These are phyloP conservation scores for Nakazawaea populi DNA, from an alignment of 805 yeast genomes.

Conservation along the genomic window DNA sequence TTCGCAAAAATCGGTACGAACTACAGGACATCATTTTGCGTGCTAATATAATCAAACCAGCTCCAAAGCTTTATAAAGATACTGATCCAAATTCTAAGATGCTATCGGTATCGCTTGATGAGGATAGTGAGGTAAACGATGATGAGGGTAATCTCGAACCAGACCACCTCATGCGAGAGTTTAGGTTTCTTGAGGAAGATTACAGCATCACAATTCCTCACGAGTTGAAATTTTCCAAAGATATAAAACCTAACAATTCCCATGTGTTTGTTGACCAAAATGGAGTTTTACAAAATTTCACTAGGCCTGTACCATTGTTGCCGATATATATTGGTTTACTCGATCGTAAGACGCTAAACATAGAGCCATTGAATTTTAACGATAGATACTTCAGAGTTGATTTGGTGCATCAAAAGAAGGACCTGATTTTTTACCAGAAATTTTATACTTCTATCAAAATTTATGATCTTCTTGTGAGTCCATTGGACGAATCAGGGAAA, in stretches of 20 bases:
- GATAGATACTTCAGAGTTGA: not conserved
- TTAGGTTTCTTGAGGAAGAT: constrained; percentile 3
- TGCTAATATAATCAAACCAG: not conserved
- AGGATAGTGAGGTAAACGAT: not conserved
- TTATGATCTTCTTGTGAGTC: not conserved
- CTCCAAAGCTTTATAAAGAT: not conserved
- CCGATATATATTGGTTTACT: constrained; percentile 6
- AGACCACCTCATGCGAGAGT: not conserved
- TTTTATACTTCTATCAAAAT: constrained; percentile 5
- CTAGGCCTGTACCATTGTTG: constrained; percentile 1
- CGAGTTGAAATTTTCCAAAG: not conserved
- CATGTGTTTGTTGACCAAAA: not conserved
- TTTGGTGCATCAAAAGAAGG: not conserved
- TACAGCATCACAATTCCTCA: constrained; percentile 1
- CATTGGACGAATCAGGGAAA: not conserved
- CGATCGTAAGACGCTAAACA: not conserved
- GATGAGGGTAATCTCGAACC: not conserved
- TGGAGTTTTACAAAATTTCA: not conserved
- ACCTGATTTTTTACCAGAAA: constrained; percentile 6
- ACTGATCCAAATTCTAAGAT: not conserved
- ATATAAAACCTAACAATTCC: not conserved
- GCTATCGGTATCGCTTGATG: not conserved
- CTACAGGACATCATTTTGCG: constrained; percentile 1
- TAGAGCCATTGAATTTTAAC: constrained; percentile 1
- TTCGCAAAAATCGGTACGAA: constrained; percentile 5